Conservation (phyloP, 2,329 filamentous ascomycete species). For the Scedosporium apiospermum region DNA sequence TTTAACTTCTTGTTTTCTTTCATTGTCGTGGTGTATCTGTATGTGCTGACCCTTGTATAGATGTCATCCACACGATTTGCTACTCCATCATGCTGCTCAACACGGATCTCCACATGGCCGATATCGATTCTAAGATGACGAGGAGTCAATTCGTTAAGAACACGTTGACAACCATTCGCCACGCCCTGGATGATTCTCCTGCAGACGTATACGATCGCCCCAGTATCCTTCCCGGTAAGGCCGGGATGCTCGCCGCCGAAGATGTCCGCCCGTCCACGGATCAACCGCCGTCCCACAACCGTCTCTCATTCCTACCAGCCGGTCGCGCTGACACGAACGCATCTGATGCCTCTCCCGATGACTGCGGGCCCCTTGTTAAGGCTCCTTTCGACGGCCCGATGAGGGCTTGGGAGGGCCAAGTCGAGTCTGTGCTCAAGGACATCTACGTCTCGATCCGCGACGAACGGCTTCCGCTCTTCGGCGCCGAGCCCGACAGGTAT, state of each 20-base stretch:
- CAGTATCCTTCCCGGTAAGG: constrained; percentile 41
- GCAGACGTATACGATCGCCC: constrained; percentile 56
- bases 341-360: constrained; percentile 25
- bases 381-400: constrained; percentile 64
- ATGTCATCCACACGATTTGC: constrained; percentile 94
- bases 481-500: constrained; percentile 45
- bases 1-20: constrained; percentile 8
- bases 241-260: constrained; percentile 21
- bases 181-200: constrained; percentile 63
- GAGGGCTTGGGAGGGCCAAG: constrained; percentile 76
- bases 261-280: constrained; percentile 24
- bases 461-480: constrained; percentile 77
- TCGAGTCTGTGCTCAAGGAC: constrained; percentile 84
- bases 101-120: constrained; percentile 88
- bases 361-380: constrained; percentile 69
- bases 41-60: constrained; percentile 34
- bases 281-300: constrained; percentile 27
- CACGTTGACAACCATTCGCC: constrained; percentile 79
- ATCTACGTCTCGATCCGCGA: constrained; percentile 87
- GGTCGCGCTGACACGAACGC: constrained; percentile 29
- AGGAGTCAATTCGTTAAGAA: constrained; percentile 92
- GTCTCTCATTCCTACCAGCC: constrained; percentile 41
- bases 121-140: constrained; percentile 96
- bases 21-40: constrained; percentile 2
- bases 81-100: constrained; percentile 94